Evolutionary conservation across 306 rosid species (phyloP), one percentile per base, ranked within the genome.

Genomic region (Casuarina equisetifolia): DNA sequence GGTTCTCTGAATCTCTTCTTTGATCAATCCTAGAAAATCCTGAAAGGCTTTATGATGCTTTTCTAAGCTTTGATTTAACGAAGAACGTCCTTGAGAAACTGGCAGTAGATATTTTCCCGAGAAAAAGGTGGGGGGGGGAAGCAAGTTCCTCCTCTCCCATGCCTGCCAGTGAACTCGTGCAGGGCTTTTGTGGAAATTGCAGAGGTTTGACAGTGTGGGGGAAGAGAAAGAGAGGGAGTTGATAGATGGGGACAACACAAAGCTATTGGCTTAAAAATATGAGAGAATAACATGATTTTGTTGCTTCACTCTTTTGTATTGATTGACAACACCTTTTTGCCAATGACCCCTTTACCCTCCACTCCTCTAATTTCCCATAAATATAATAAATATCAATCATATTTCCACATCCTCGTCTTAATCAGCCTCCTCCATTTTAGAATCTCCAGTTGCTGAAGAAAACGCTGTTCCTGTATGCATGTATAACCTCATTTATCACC

Each of bases 251-350:
- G 88, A 86, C 89, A 85, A 73, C 78, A 83, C 80, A 86, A 86
- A 85, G 84, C 3, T 66, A 0, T 43, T 73, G 73, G 79, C 72
- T 68, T 75, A 52, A 73, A 82, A 52, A 63, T 63, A 13, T 42
- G 69, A 81, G 78, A 55, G 93, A 89, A 91, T 87, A 87, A 89
- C 83, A 87, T 86, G 91, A 87, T 83, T 82, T 81, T 84, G 82
- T 76, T 74, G 75, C 81, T 77, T 89, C 85, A 58, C 36, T 75
- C 84, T 88, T 79, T 80, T 78, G 76, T 20, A 73, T 82, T 88
- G 94, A 89, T 91, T 91, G 97, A 89, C 90, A 91, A 77, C 74
- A 25, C 93, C 77, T 82, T 79, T 76, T 0, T 0, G 0, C 68
- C 76, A 86, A 78, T 86, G 77, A 88, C 96, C 35, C n/a, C 9